These are phyloP conservation scores for Lindgomyces ingoldianus DNA, from an alignment of 495 filamentous ascomycete species.

Conservation along the genomic window DNA sequence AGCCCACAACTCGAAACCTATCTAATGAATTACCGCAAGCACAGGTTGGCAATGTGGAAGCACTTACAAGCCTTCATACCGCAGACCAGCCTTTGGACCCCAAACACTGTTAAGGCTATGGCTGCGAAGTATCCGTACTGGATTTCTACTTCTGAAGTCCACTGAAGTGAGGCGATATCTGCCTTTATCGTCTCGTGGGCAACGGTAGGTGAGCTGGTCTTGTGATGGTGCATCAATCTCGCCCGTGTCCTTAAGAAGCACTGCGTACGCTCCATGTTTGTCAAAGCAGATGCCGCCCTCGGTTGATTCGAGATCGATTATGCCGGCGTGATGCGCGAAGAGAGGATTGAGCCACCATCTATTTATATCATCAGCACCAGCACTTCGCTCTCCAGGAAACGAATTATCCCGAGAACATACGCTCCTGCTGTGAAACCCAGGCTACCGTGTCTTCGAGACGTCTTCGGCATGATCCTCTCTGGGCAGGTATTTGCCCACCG, in stretches of 20 bases:
- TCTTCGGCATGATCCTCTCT: conserved; percentile 9
- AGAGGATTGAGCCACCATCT: conserved; percentile 48
- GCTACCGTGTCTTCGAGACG: conserved; percentile 30
- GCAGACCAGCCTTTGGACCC: conserved; percentile 43
- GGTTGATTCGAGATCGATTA: conserved; percentile 39
- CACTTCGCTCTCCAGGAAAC: neutral
- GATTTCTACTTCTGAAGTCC: conserved; percentile 32
- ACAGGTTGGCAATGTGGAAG: too few species aligned
- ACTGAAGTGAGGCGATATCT: conserved; percentile 41
- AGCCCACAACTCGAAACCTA: conserved; percentile 38
- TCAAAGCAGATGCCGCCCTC: conserved; percentile 42
- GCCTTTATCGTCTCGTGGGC: conserved; percentile 35
- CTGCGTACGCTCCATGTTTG: conserved; percentile 42
- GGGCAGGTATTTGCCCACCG: conserved; percentile 28
- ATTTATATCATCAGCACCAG: conserved; percentile 4
- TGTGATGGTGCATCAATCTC: conserved; percentile 35
- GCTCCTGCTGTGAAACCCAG: conserved; percentile 44
- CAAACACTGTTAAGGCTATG: conserved; percentile 42
- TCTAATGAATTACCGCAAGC: conserved; percentile 10
- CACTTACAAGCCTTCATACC: conserved; percentile 48
- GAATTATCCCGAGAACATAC: conserved; percentile 35
- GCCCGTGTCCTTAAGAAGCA: conserved; percentile 40
- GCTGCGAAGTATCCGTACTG: conserved; percentile 42
- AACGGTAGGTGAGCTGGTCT: conserved; percentile 39
- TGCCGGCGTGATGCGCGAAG: conserved; percentile 45